Conservation (phyloP, 192 early-diverging fungal genomes). For the Lobulomyces angularis region DNA sequence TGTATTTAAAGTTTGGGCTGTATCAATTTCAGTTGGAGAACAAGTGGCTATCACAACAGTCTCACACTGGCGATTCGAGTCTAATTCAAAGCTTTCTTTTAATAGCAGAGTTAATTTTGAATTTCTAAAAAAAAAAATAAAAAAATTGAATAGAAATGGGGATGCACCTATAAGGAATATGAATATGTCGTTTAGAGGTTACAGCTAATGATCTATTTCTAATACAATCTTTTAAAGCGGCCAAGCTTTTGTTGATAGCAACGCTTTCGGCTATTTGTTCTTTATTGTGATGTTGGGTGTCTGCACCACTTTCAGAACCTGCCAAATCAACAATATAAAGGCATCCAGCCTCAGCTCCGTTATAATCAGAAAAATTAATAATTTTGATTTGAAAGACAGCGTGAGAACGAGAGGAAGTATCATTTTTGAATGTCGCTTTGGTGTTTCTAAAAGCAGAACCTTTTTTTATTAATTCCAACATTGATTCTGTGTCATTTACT, state of each 20-base stretch:
- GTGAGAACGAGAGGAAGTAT: slow-evolving; percentile 13
- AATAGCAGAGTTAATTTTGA: slow-evolving; percentile 32
- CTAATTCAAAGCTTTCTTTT: slow-evolving; percentile 37
- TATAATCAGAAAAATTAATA: slow-evolving; percentile 13
- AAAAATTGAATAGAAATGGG: neutral
- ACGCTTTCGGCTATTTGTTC: slow-evolving; percentile 31
- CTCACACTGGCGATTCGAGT: slow-evolving; percentile 13
- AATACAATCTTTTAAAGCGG: slow-evolving; percentile 41
- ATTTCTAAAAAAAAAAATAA: slow-evolving; percentile 27
- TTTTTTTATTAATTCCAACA: slow-evolving; percentile 18
- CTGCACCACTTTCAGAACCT: slow-evolving; percentile 26
- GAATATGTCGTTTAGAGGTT: slow-evolving; percentile 4
- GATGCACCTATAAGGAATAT: slow-evolving; percentile 15
- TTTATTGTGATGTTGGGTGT: slow-evolving; percentile 24
- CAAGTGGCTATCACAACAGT: slow-evolving; percentile 30
- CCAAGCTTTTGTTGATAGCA: slow-evolving; percentile 37
- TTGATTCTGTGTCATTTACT: slow-evolving; percentile 28
- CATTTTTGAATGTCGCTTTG: slow-evolving; percentile 12
- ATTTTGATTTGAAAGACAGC: slow-evolving; percentile 10
- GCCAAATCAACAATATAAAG: slow-evolving; percentile 40
- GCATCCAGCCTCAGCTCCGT: slow-evolving; percentile 27
- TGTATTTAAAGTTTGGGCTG: slow-evolving; percentile 26
- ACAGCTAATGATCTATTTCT: slow-evolving; percentile 20
- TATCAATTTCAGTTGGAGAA: slow-evolving; percentile 19
- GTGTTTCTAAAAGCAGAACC: slow-evolving; percentile 10